These are phyloP conservation scores for Alternaria sp. DNA, from an alignment of 2,329 filamentous ascomycete species.

Conservation along the genomic window DNA sequence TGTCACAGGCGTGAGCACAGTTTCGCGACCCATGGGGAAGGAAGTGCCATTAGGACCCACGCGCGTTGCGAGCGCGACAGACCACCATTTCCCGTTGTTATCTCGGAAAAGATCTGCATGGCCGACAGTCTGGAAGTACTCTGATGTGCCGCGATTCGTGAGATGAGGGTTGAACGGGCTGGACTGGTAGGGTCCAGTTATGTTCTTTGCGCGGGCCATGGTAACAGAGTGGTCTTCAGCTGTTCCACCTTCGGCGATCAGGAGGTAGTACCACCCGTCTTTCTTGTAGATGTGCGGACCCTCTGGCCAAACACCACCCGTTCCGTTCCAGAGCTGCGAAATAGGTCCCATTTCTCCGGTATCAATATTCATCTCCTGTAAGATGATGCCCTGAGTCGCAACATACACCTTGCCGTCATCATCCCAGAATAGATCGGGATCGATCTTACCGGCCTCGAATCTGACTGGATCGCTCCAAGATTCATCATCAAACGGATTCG, in stretches of 20 bases:
- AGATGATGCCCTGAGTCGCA: slow-evolving; percentile 25
- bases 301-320: slow-evolving; percentile 37
- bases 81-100: slow-evolving; percentile 35
- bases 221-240: slow-evolving; percentile 44
- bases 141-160: slow-evolving; percentile 39
- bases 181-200: slow-evolving; percentile 48
- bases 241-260: slow-evolving; percentile 48
- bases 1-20: slow-evolving; percentile 33
- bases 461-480: slow-evolving; percentile 28
- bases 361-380: slow-evolving; percentile 43
- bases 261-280: slow-evolving; percentile 45
- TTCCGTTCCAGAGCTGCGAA: slow-evolving; percentile 34
- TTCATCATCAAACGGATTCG: slow-evolving; percentile 22
- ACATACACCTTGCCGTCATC: slow-evolving; percentile 63
- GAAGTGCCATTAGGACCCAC: slow-evolving; percentile 23
- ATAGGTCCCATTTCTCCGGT: slow-evolving; percentile 39
- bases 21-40: slow-evolving; percentile 41
- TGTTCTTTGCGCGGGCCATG: slow-evolving; percentile 45
- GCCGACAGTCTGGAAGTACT: slow-evolving; percentile 47
- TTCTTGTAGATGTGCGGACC: slow-evolving; percentile 52
- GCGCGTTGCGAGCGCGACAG: slow-evolving; percentile 33
- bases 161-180: slow-evolving; percentile 45
- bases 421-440: slow-evolving; percentile 66
- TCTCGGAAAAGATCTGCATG: slow-evolving; percentile 44
- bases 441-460: slow-evolving; percentile 44